These are phyloP conservation scores for Phytophthora macrochlamydospora DNA, from an alignment of 352 stramenopile genomes.

Conservation along the genomic window DNA sequence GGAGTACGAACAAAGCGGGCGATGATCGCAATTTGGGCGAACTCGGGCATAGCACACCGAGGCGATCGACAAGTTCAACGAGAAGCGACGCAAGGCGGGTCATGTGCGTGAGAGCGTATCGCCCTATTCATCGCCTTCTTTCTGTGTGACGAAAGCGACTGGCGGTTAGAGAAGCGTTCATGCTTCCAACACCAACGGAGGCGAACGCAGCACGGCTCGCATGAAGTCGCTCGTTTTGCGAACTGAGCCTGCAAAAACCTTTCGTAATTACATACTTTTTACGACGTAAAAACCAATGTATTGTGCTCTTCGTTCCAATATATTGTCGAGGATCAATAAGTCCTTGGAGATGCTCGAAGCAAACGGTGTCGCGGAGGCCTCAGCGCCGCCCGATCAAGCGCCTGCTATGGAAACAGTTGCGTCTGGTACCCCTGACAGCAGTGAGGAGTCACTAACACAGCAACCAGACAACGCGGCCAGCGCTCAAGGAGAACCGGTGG, in stretches of 20 bases:
- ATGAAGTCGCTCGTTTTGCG: constrained; percentile 20
- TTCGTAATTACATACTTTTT: no score
- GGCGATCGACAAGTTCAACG: no score
- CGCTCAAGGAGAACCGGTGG: neutral
- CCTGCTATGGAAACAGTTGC: neutral
- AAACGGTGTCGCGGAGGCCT: neutral
- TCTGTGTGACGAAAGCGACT: no score
- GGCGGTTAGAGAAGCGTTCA: no score
- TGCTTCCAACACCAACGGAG: constrained; percentile 37
- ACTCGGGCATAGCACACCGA: constrained; percentile 57
- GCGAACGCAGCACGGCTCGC: constrained; percentile 74
- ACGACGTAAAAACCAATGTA: no score
- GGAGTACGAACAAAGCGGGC: constrained; percentile 67
- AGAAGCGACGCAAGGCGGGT: no score
- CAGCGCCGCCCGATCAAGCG: neutral
- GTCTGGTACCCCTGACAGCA: neutral
- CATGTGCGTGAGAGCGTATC: no score
- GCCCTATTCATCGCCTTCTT: no score
- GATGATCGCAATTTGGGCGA: constrained; percentile 76
- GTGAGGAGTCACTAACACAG: neutral
- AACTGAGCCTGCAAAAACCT: no score
- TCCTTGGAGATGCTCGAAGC: no score
- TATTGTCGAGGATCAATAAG: no score
- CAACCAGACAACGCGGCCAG: neutral
- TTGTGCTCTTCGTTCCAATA: no score